Evolutionary conservation across 2,329 filamentous ascomycete species (phyloP), one percentile per base, ranked within the genome.

Genomic region (Didymella arachidicola): DNA sequence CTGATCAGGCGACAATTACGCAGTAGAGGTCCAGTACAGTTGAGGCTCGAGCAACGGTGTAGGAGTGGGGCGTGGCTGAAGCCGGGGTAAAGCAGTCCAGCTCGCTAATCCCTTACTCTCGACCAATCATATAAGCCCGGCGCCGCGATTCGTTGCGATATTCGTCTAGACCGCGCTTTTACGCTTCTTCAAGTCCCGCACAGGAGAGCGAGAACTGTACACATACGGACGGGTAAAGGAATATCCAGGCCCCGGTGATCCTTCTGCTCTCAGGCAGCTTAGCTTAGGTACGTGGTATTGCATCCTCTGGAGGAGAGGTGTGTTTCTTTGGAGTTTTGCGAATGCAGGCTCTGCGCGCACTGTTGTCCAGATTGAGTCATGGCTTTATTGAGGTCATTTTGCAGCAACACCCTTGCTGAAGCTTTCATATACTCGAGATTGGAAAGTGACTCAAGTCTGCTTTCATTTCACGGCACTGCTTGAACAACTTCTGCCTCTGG

Each of bases 371-470:
- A 53, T 59, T 68, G 66, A 67, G 64, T 70, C 66, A 69, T 68
- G 65, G 53, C 59, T 61, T 65, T 64, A 60, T 59, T 65, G 57
- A 65, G 52, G 58, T 59, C 65, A 39, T 53, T 62, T 65, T 64
- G 52, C 58, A 61, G 63, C 51, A 46, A 57, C 53, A 60, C 57
- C 62, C 62, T 66, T 65, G 63, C 62, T 59, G 53, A 57, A 46
- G 47, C 38, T 57, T 56, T 60, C 61, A 68, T 65, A 65, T 69
- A 60, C 52, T 46, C 42, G 27, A 57, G 26, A 47, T 56, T 48
- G 41, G 46, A 36, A 7, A 54, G 56, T 65, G 65, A 64, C 62
- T 68, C 59, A 67, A 53, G 42, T 32, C 18, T 25, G 38, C 43
- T 30, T n/a, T 32, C 27, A 29, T n/a, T 32, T 26, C 22, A 18